phyloP scores from a whole-genome alignment of 257 asterid species.

The Voacanga thouarsii region DNA sequence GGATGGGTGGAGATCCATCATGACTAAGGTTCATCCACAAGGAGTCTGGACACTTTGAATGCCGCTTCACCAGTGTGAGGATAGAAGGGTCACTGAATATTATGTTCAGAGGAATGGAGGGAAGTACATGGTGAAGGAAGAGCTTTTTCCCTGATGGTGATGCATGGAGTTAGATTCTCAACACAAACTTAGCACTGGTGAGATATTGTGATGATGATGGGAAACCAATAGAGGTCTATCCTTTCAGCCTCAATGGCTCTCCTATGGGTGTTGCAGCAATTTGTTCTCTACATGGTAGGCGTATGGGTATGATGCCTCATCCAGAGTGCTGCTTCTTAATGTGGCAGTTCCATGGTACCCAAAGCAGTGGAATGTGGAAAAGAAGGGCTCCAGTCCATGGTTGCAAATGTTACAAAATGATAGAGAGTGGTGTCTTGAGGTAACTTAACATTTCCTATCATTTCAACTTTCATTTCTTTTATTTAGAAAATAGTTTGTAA shows the following conservation, averaged over 20 bases:
- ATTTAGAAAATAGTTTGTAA: not conserved
- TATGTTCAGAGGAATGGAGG: slow-evolving; percentile 90
- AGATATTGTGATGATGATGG: slow-evolving; percentile 78
- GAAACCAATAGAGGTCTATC: slow-evolving; percentile 65
- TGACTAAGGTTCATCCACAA: slow-evolving; percentile 89
- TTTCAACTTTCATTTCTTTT: not conserved
- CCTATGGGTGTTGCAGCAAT: slow-evolving; percentile 83
- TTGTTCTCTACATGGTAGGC: slow-evolving; percentile 90
- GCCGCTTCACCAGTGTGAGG: slow-evolving; percentile 79
- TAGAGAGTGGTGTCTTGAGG: slow-evolving; percentile 86
- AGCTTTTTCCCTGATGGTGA: slow-evolving; percentile 70
- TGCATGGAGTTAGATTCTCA: slow-evolving; percentile 36
- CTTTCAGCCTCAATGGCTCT: slow-evolving; percentile 75
- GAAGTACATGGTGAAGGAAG: slow-evolving; percentile 92
- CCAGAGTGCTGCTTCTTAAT: slow-evolving; percentile 88
- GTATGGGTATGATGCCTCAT: slow-evolving; percentile 96
- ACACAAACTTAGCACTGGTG: slow-evolving; percentile 63
- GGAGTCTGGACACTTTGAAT: slow-evolving; percentile 79
- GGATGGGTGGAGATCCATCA: slow-evolving; percentile 58
- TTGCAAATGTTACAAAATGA: slow-evolving; percentile 94
- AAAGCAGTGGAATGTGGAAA: slow-evolving; percentile 68
- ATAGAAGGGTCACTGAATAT: slow-evolving; percentile 71
- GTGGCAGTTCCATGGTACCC: slow-evolving; percentile 99
- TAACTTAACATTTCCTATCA: not conserved
- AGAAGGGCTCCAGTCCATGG: slow-evolving; percentile 91